Conservation (phyloP, 257 asterid species). For the Scutellaria galericulata region DNA sequence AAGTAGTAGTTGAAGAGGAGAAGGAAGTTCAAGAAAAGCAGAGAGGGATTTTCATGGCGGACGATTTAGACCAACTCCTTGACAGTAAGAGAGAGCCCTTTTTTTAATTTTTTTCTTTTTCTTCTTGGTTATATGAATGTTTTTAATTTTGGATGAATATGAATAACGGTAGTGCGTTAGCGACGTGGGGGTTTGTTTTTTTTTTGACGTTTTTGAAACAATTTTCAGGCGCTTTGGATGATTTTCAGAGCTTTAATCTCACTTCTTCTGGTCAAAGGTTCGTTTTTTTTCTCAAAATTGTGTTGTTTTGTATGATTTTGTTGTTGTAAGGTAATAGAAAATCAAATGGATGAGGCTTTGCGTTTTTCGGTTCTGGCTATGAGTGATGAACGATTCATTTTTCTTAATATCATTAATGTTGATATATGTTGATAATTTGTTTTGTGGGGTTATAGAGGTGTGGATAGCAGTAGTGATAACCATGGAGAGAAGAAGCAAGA, state of each 20-base stretch:
- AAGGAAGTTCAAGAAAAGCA: slow-evolving; percentile 22
- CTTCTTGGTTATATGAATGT: not conserved
- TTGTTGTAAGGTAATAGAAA: slow-evolving; percentile 16
- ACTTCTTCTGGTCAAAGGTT: slow-evolving; percentile 81
- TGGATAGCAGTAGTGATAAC: slow-evolving; percentile 31
- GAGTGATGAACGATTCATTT: slow-evolving; percentile 13
- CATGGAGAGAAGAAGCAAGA: slow-evolving; percentile 58
- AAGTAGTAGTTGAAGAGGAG: slow-evolving; percentile 18
- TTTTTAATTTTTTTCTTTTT: not conserved
- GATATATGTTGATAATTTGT: slow-evolving; percentile 17
- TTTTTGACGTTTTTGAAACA: not conserved
- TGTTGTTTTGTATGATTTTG: not conserved
- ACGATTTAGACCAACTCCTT: slow-evolving; percentile 91
- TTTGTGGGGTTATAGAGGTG: slow-evolving; percentile 48
- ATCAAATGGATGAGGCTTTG: slow-evolving; percentile 5
- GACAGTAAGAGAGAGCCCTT: slow-evolving; percentile 66
- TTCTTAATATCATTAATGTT: not conserved
- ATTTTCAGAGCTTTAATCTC: slow-evolving; percentile 91
- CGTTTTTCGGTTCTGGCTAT: slow-evolving; percentile 7
- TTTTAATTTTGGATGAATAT: slow-evolving; percentile 3
- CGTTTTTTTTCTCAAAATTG: slow-evolving; percentile 4
- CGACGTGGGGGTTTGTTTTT: no score
- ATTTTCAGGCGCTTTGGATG: slow-evolving; percentile 97
- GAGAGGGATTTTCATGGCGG: slow-evolving; percentile 64
- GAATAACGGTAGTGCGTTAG: not conserved